A percentile compares a stretch with the other conserved stretches of the same genome.
Conservation (phyloP, 129 eudicot genomes). For the Lactuca sativa region DNA sequence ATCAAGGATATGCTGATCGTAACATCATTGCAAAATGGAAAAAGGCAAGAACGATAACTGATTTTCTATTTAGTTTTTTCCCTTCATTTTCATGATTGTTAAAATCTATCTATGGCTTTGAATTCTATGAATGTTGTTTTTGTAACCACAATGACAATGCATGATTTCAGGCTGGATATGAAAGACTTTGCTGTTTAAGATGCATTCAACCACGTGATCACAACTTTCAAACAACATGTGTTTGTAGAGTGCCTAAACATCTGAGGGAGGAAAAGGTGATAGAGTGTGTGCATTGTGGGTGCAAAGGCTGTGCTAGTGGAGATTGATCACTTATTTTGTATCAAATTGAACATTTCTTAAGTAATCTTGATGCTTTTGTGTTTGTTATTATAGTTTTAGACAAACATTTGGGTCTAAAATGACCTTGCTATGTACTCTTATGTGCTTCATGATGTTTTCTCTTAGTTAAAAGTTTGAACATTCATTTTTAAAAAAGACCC, state of each 20-base stretch:
- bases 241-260: constrained; percentile 79
- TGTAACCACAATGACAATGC: neutral
- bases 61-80: neutral
- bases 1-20: constrained; percentile 88
- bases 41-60: constrained; percentile 43
- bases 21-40: constrained; percentile 94
- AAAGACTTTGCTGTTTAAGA: constrained; percentile 71
- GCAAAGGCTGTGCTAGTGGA: constrained; percentile 85
- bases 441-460: constrained; percentile 17
- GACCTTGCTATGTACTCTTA: constrained; percentile 13
- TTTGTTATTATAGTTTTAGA: constrained; percentile 17
- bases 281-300: constrained; percentile 87
- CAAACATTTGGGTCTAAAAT: constrained; percentile 4
- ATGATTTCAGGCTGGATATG: constrained; percentile 71
- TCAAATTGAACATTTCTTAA: neutral
- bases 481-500: too few species aligned
- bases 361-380: neutral
- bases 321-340: constrained; percentile 34
- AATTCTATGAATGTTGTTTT: neutral
- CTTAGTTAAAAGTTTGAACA: neutral
- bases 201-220: constrained; percentile 91
- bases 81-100: neutral
- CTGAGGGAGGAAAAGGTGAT: constrained; percentile 74
- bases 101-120: neutral
- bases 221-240: constrained; percentile 75